A percentile compares a stretch with the other conserved stretches of the same genome.
Conservation (phyloP, 768 basidiomycete species). For the Boletus fagicola region DNA sequence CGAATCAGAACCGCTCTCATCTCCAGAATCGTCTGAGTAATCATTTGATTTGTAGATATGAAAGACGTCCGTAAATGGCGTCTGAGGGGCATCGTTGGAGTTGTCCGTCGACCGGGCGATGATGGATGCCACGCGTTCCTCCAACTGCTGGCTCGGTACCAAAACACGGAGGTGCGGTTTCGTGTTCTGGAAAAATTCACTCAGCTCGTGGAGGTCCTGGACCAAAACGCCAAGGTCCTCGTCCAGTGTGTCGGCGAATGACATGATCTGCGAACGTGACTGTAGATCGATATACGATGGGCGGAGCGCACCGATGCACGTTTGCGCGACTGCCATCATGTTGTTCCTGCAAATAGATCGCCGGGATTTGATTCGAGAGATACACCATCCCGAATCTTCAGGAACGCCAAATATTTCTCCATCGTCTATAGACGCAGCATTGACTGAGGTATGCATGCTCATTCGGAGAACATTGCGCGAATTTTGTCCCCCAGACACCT, state of each 20-base stretch:
- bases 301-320: conserved; percentile 67
- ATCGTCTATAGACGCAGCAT: conserved; percentile 47
- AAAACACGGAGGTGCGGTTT: conserved; percentile 36
- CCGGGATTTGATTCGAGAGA: conserved; percentile 62
- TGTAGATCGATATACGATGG: conserved; percentile 74
- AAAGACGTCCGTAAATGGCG: conserved; percentile 80
- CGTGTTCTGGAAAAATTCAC: conserved; percentile 63
- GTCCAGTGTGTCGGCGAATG: conserved; percentile 41
- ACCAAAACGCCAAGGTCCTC: conserved; percentile 78
- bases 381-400: conserved; percentile 83
- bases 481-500: conserved; percentile 70
- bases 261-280: conserved; percentile 42
- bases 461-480: conserved; percentile 88
- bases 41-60: conserved; percentile 42
- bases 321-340: conserved; percentile 82
- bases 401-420: conserved; percentile 81
- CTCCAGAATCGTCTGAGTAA: conserved; percentile 48
- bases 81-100: conserved; percentile 59
- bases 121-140: conserved; percentile 79
- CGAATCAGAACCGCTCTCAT: conserved; percentile 39
- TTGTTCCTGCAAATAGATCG: conserved; percentile 70
- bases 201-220: conserved; percentile 73
- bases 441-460: conserved; percentile 71
- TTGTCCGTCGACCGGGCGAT: conserved; percentile 71
- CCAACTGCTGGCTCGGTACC: conserved; percentile 58